phyloP scores from a whole-genome alignment of 2,329 filamentous ascomycete genomes.

The Clathrospora elynae region DNA sequence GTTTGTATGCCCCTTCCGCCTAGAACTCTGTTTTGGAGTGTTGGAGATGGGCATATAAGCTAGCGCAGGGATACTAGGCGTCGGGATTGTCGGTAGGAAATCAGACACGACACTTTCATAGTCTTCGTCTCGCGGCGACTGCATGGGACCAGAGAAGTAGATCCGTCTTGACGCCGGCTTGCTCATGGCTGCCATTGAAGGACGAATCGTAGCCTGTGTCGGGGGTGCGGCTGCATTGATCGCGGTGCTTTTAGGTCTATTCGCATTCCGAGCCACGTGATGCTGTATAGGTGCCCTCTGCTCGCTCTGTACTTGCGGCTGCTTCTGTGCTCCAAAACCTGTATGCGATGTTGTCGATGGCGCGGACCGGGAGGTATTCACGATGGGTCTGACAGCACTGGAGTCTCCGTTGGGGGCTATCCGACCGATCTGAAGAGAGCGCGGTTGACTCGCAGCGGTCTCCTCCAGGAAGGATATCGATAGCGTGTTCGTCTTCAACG shows the following conservation, averaged over 20 bases:
- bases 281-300: no score
- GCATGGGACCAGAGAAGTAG: constrained; percentile 5
- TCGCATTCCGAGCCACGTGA: not conserved
- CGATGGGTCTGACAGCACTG: no score
- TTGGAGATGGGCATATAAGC: no score
- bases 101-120: constrained; percentile 15
- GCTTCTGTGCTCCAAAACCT: no score
- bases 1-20: constrained; percentile 1
- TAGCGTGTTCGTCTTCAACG: constrained; percentile 19
- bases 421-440: constrained; percentile 19
- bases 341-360: no score
- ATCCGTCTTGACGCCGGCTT: not conserved
- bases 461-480: constrained; percentile 7
- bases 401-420: not conserved
- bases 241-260: no score
- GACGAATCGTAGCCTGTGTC: not conserved
- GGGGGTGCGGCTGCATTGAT: not conserved
- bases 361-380: no score
- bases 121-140: constrained; percentile 8
- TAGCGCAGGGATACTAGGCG: no score
- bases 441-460: constrained; percentile 3
- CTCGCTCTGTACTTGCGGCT: no score
- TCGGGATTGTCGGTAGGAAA: no score
- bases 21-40: not conserved
- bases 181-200: not conserved